Conservation (phyloP, 139 green algal species). For the Chlorella sp. region DNA sequence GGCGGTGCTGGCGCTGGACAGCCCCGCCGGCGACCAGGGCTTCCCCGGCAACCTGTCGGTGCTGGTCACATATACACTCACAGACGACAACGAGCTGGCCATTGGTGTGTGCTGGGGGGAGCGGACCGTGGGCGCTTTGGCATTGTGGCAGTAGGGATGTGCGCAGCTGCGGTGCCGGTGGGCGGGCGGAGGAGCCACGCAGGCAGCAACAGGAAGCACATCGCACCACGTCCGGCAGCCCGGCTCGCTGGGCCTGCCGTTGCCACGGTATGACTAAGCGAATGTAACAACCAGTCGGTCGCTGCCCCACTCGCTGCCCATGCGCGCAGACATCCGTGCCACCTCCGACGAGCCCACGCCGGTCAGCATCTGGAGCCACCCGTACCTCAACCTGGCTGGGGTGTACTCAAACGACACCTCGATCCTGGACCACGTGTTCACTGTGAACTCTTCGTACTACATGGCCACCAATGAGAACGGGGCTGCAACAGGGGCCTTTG, state of each 20-base stretch:
- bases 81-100: background rate
- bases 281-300: no score
- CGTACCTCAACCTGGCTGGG: background rate
- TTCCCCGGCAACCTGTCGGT: constrained; percentile 9
- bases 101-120: background rate
- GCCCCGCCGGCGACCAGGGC: background rate
- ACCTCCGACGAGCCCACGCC: background rate
- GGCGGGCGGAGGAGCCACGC: background rate
- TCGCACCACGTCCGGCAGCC: no score
- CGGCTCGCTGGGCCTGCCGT: background rate
- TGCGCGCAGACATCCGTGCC: background rate
- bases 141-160: no score
- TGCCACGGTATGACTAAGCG: background rate
- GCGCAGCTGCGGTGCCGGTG: background rate
- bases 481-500: background rate
- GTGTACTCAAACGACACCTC: background rate
- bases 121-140: no score
- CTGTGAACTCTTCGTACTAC: background rate
- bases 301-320: background rate
- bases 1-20: background rate
- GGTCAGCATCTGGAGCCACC: background rate
- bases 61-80: background rate
- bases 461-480: background rate
- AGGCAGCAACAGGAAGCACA: background rate
- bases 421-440: background rate